Base-by-base conservation (phyloP, 495 filamentous ascomycete genomes). In the Aspergillus olivimuriae region DNA sequence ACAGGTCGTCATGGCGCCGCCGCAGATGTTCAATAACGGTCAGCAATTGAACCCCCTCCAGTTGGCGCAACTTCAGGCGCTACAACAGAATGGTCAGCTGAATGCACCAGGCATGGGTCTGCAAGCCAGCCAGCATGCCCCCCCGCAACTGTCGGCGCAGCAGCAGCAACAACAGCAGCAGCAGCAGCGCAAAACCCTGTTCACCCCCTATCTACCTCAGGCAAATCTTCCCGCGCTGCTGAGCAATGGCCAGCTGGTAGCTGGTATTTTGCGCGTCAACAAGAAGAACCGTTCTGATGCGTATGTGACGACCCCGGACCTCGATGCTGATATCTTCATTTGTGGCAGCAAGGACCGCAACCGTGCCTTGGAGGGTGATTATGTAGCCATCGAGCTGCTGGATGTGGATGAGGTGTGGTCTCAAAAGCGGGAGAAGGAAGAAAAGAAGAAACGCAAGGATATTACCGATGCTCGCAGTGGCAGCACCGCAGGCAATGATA, bases 401-500 rank as follows among this genome's bases (percentile, higher is more conserved):
- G 92, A 98, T 60, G 92, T 98, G 2, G 92, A 97, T 61, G 92
- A 98, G 57, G 92, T 98, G 8, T 98, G 92, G 92, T 79, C 83
- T 12, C 92, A 98, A 68, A 98, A 98, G 73, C 86, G 87, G 17
- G 92, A 98, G 61, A 98, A 98, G 59, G 92, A 98, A 62, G 92
- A 98, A 56, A 98, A 98, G 74, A 98, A 98, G 81, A 97, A 97
- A 72, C 86, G 92, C 61, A 98, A 98, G 73, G 92, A 98, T 56
- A 92, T 94, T 46, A 94, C 89, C 17, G 92, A 96, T 56, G 87
- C 88, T 35, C 81, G 92, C 43, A 81, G 80, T 24, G 73, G 73
- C 48, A 83, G 82, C 46, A 84, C 72, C 22, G 84, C 81, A 53
- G 81, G 85, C 32, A 81, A 81, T 58, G 74, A 81, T 60, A 78